Conservation (phyloP, 2,329 filamentous ascomycete genomes). For the Apiospora pterosperma region DNA sequence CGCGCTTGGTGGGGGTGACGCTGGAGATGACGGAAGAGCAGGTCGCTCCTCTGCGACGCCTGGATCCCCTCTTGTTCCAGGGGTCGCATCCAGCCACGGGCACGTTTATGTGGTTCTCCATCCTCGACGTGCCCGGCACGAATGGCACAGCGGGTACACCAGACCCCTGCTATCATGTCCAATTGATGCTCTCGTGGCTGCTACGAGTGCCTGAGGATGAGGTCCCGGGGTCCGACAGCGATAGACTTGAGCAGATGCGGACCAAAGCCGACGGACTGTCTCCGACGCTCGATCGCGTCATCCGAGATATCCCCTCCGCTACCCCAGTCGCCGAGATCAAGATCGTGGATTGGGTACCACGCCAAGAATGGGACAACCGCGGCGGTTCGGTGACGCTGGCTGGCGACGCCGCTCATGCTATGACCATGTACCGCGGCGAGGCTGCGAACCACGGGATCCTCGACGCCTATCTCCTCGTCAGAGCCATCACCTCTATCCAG, state of each 20-base stretch:
- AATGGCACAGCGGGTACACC: conserved; percentile 19
- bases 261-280: conserved; percentile 27
- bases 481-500: neutral
- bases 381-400: conserved; percentile 43
- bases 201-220: conserved; percentile 28
- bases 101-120: conserved; percentile 47
- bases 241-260: conserved; percentile 37
- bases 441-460: conserved; percentile 37
- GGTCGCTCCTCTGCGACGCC: conserved; percentile 32
- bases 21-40: conserved; percentile 34
- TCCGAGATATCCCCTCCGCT: conserved; percentile 41
- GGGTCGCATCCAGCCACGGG: conserved; percentile 48
- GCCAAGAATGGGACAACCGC: conserved; percentile 37
- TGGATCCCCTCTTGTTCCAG: conserved; percentile 54
- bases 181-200: conserved; percentile 44
- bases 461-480: conserved; percentile 23
- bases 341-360: conserved; percentile 32
- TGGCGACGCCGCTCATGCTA: conserved; percentile 56
- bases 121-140: conserved; percentile 39
- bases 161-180: conserved; percentile 37
- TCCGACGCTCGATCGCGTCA: conserved; percentile 36
- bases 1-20: conserved; percentile 34
- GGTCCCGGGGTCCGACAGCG: conserved; percentile 28
- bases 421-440: conserved; percentile 51
- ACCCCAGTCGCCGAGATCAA: conserved; percentile 23